These are phyloP conservation scores for Microbotryomycetes sp. DNA, from an alignment of 1,284 basidiomycete genomes.

Conservation along the genomic window DNA sequence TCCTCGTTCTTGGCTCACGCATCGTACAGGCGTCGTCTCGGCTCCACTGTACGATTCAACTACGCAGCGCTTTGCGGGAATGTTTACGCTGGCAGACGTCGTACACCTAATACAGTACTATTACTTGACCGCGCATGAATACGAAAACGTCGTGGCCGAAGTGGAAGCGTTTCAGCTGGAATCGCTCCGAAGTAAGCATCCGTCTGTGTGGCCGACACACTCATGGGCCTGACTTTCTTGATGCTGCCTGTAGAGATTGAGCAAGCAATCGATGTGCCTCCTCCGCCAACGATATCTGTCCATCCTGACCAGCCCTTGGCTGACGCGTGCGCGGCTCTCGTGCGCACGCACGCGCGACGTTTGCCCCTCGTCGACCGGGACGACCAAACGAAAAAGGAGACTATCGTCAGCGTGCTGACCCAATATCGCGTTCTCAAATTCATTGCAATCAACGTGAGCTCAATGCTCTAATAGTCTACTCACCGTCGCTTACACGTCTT, in stretches of 20 bases:
- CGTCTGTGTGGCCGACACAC: background rate
- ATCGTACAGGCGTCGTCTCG: conserved; percentile 75
- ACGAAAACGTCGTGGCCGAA: conserved; percentile 79
- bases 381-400: conserved; percentile 86
- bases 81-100: conserved; percentile 93
- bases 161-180: conserved; percentile 93
- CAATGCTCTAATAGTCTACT: background rate
- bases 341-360: conserved; percentile 90
- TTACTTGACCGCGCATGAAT: conserved; percentile 70
- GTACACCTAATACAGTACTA: conserved; percentile 97
- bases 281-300: conserved; percentile 82
- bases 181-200: conserved; percentile 63
- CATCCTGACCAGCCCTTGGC: conserved; percentile 82
- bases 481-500: background rate
- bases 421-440: conserved; percentile 98
- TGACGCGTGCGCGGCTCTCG: conserved; percentile 82
- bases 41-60: conserved; percentile 98
- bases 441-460: conserved; percentile 90
- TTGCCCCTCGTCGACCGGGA: conserved; percentile 90
- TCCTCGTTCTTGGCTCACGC: background rate
- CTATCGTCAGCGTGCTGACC: conserved; percentile 91
- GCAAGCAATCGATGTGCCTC: conserved; percentile 80
- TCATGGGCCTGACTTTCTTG: background rate
- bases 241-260: conserved; percentile 69
- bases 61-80: conserved; percentile 79